phyloP scores from a whole-genome alignment of 257 asterid species.

The Cruciata laevipes region DNA sequence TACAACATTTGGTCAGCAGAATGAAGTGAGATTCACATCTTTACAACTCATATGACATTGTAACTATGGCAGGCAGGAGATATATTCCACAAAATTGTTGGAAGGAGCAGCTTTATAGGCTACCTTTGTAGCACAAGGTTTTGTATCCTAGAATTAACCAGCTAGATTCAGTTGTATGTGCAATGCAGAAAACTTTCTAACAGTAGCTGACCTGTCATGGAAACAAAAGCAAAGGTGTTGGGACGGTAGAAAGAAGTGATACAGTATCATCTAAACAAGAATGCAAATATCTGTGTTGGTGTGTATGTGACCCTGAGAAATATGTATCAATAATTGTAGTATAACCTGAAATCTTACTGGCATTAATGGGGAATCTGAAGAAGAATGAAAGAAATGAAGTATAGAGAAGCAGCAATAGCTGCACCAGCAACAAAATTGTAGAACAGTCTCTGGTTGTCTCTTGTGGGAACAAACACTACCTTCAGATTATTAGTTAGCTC shows the following conservation, averaged over 20 bases:
- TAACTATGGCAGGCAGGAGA: constrained; percentile 8
- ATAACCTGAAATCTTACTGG: constrained; percentile 29
- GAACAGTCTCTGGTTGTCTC: constrained; percentile 56
- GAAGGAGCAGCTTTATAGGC: constrained; percentile 21
- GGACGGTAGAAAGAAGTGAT: neutral
- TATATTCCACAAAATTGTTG: constrained; percentile 31
- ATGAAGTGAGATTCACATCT: constrained; percentile 14
- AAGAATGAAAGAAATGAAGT: constrained; percentile 56
- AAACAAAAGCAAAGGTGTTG: neutral
- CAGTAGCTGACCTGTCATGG: constrained; percentile 5
- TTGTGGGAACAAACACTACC: constrained; percentile 69
- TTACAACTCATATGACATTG: constrained; percentile 9
- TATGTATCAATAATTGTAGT: neutral
- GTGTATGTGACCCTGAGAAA: neutral
- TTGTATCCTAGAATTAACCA: constrained; percentile 11
- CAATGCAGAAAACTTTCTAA: constrained; percentile 15
- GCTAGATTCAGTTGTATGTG: constrained; percentile 19
- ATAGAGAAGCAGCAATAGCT: constrained; percentile 47
- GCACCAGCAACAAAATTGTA: constrained; percentile 61
- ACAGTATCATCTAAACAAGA: neutral
- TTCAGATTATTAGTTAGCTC: constrained; percentile 88
- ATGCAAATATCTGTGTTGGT: neutral
- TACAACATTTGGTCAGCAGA: neutral
- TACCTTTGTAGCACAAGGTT: constrained; percentile 19
- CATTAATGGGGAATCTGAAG: constrained; percentile 54